phyloP scores from a whole-genome alignment of 1,284 basidiomycete species.

The Tilletia walkeri region DNA sequence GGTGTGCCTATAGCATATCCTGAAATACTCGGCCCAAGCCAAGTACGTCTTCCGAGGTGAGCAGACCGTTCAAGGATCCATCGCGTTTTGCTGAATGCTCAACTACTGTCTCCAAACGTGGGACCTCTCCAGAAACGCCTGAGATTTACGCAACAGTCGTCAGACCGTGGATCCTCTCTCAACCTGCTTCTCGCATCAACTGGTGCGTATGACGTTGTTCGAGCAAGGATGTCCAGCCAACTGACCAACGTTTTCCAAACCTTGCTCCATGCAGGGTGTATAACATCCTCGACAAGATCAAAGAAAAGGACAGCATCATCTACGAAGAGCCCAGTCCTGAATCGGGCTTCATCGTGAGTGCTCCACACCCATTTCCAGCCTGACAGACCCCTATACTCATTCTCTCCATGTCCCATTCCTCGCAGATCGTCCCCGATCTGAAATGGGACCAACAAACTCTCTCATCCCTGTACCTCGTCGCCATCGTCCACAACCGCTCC shows the following conservation, averaged over 20 bases:
- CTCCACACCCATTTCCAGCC: neutral
- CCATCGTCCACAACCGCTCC: constrained; percentile 51
- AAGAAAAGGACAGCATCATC: constrained; percentile 76
- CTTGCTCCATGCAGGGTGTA: constrained; percentile 66
- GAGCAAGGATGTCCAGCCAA: no score
- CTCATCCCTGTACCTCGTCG: constrained; percentile 57
- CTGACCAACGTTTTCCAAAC: neutral
- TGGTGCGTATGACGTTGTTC: constrained; percentile 63
- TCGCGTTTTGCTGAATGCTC: no score
- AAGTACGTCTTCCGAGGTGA: constrained; percentile 69
- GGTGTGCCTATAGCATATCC: constrained; percentile 46
- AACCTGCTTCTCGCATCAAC: constrained; percentile 61
- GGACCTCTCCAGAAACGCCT: constrained; percentile 35
- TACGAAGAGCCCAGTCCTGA: constrained; percentile 64
- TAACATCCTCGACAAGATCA: constrained; percentile 76
- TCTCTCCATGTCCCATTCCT: neutral
- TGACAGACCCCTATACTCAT: neutral
- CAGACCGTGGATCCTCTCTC: constrained; percentile 45
- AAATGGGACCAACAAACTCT: constrained; percentile 74
- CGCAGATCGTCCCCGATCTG: constrained; percentile 46
- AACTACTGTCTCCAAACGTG: no score
- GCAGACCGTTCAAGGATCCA: neutral
- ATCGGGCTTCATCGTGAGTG: constrained; percentile 65
- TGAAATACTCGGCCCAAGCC: constrained; percentile 75
- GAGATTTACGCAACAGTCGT: constrained; percentile 43